Evolutionary conservation across 805 yeast genomes (phyloP).

Genomic region (Yamadazyma phyllophila): DNA sequence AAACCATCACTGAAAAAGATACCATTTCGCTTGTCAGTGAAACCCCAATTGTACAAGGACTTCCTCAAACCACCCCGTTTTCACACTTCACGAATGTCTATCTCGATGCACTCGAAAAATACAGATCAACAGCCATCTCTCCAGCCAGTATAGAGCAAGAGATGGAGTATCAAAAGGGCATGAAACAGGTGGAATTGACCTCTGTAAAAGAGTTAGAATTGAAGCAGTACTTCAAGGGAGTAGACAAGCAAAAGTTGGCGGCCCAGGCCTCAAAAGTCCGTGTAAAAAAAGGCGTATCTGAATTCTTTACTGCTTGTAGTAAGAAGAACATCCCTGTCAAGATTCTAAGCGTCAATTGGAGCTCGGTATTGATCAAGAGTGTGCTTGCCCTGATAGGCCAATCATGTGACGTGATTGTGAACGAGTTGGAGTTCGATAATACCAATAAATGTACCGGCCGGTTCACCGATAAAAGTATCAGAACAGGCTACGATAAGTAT

Average conservation of each 20-base stretch:
- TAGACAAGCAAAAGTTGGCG: constrained; percentile 28
- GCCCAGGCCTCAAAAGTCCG: constrained; percentile 35
- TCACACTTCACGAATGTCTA: constrained; percentile 45
- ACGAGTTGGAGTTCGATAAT: constrained; percentile 47
- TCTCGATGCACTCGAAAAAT: constrained; percentile 12
- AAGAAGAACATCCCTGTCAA: constrained; percentile 31
- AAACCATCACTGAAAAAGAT: constrained; percentile 56
- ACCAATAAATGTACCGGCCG: constrained; percentile 26
- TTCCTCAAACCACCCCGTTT: constrained; percentile 38
- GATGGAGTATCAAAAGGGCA: constrained; percentile 42
- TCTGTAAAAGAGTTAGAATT: constrained; percentile 45
- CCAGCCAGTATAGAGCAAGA: constrained; percentile 40
- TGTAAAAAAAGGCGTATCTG: constrained; percentile 39
- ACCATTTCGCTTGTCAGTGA: constrained; percentile 52
- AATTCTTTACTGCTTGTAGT: constrained; percentile 25
- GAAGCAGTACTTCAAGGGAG: constrained; percentile 41
- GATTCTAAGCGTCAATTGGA: constrained; percentile 64
- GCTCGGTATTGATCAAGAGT: constrained; percentile 44
- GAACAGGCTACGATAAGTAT: constrained; percentile 58
- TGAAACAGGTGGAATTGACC: constrained; percentile 45
- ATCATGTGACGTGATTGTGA: constrained; percentile 32
- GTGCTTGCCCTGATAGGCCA: constrained; percentile 13
- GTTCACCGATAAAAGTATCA: constrained; percentile 24
- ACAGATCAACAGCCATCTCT: constrained; percentile 1
- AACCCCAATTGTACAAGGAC: constrained; percentile 42